Evolutionary conservation across 2,329 filamentous ascomycete genomes (phyloP).

Genomic region (Malbranchea zuffiana): DNA sequence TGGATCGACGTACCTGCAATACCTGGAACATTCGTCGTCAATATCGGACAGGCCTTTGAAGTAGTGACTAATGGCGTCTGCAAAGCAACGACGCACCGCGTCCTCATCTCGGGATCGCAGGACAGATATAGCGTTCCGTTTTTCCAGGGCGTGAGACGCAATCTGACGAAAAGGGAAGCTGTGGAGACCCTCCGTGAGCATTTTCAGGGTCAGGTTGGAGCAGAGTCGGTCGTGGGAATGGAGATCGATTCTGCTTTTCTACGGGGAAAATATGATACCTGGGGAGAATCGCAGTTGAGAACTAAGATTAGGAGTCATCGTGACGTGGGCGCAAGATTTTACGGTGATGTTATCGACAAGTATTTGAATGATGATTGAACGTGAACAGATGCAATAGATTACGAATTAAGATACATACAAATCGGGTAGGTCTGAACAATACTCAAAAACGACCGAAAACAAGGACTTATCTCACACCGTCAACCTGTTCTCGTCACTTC

Average conservation of each 20-base stretch:
- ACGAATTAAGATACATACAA: too few species aligned
- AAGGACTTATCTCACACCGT: too few species aligned
- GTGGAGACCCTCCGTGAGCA: constrained; percentile 30
- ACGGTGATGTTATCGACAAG: constrained; percentile 38
- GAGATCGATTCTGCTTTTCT: constrained; percentile 42
- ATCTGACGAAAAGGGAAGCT: constrained; percentile 38
- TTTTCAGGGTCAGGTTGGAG: constrained; percentile 22
- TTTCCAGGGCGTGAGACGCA: constrained; percentile 41
- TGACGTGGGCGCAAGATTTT: constrained; percentile 40
- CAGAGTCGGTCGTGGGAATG: constrained; percentile 29
- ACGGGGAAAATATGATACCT: constrained; percentile 42
- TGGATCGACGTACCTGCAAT: constrained; percentile 34
- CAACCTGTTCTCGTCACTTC: constrained; percentile 7
- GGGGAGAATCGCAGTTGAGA: constrained; percentile 45
- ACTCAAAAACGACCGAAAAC: too few species aligned
- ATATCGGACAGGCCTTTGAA: constrained; percentile 36
- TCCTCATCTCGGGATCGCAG: constrained; percentile 35
- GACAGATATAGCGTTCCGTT: constrained; percentile 35
- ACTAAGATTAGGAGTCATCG: constrained; percentile 45
- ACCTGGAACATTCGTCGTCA: constrained; percentile 34
- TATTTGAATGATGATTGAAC: constrained; percentile 36
- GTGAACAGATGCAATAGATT: too few species aligned
- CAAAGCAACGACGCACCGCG: constrained; percentile 35
- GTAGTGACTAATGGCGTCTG: constrained; percentile 36
- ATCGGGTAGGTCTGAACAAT: too few species aligned